Percentiles rank a stretch among this genome's conserved stretches.
phyloP scores from a whole-genome alignment of 176 grass and related monocot species.

The Oryza coarctata region DNA sequence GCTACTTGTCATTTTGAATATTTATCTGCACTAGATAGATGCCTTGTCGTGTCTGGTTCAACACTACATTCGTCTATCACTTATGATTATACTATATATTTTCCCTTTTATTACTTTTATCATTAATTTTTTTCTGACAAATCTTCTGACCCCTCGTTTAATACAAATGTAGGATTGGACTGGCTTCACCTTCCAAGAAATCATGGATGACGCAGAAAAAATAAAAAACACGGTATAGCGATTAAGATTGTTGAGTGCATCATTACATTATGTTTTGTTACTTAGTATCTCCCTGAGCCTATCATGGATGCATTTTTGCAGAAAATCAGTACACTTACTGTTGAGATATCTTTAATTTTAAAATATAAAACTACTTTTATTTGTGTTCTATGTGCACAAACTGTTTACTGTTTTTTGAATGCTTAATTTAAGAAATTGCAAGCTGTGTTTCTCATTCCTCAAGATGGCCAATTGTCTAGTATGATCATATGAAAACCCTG shows the following conservation, averaged over 20 bases:
- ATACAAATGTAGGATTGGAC: slow-evolving; percentile 85
- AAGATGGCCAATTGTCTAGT: slow-evolving; percentile 13
- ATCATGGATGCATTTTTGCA: neutral
- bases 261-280: slow-evolving; percentile 16
- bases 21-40: neutral
- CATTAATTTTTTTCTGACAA: neutral
- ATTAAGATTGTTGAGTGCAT: neutral
- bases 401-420: slow-evolving; percentile 13
- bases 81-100: slow-evolving; percentile 7
- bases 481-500: slow-evolving; percentile 6
- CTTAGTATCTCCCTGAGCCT: neutral
- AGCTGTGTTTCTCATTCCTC: slow-evolving; percentile 8
- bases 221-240: slow-evolving; percentile 81
- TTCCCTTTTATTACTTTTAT: slow-evolving; percentile 1
- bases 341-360: neutral
- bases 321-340: slow-evolving; percentile 18
- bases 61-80: neutral
- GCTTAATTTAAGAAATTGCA: slow-evolving; percentile 18
- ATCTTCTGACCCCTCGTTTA: slow-evolving; percentile 1
- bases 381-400: slow-evolving; percentile 5
- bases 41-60: neutral
- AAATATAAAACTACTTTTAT: neutral
- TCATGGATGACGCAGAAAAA: slow-evolving; percentile 93
- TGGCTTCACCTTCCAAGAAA: slow-evolving; percentile 89
- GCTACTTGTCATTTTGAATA: neutral